Conservation (phyloP, 2,329 filamentous ascomycete genomes). For the Colletotrichum theobromicola region DNA sequence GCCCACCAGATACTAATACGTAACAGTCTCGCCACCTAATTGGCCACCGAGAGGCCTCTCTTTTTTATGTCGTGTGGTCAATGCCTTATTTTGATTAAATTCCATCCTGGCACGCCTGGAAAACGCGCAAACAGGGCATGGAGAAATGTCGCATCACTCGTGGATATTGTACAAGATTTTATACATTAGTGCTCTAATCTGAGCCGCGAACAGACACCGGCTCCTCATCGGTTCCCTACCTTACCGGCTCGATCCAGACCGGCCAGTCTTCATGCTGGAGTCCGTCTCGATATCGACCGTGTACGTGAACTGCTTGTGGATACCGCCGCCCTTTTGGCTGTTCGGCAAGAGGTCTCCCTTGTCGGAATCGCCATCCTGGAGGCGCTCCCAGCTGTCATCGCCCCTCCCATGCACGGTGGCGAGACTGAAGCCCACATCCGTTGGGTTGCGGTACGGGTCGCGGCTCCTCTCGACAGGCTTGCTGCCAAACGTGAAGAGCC, state of each 20-base stretch:
- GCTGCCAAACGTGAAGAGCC: conserved; percentile 18
- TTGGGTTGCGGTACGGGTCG: conserved; percentile 15
- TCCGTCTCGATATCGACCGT: conserved; percentile 13
- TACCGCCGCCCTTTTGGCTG: conserved; percentile 3
- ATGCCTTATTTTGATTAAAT: conserved; percentile 4
- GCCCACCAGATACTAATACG: neutral
- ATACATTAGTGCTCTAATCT: neutral
- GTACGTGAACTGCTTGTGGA: conserved; percentile 20
- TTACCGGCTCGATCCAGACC: neutral
- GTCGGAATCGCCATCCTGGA: conserved; percentile 21
- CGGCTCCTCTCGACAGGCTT: conserved; percentile 14
- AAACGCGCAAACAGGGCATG: neutral
- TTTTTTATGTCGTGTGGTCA: neutral
- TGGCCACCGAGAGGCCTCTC: neutral
- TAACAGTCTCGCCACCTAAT: neutral
- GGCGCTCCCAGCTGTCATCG: conserved; percentile 21
- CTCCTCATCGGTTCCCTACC: neutral
- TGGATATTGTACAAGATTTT: conserved; percentile 15
- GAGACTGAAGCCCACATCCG: conserved; percentile 18
- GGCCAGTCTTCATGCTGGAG: neutral
- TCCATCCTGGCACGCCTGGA: neutral
- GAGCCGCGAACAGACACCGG: neutral
- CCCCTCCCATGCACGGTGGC: conserved; percentile 14
- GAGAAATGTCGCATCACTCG: neutral
- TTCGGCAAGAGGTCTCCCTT: conserved; percentile 15